phyloP scores from a whole-genome alignment of 2,329 filamentous ascomycete genomes.

The Mollisiaceae sp. region DNA sequence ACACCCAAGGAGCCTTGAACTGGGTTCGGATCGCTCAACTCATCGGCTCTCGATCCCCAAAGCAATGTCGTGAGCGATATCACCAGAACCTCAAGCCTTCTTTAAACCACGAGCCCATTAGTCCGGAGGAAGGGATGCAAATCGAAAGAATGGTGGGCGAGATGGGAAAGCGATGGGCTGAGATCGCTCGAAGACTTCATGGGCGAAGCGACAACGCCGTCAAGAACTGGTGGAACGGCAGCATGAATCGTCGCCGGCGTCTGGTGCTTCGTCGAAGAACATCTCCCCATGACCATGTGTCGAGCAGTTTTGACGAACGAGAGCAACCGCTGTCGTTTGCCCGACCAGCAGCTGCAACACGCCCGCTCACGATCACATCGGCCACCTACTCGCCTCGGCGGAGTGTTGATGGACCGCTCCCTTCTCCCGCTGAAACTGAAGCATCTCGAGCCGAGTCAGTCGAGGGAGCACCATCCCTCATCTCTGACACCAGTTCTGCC shows the following conservation, averaged over 20 bases:
- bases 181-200: conserved; percentile 81
- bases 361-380: conserved; percentile 19
- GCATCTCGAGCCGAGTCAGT: conserved; percentile 61
- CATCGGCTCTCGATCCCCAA: conserved; percentile 80
- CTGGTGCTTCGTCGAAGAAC: conserved; percentile 39
- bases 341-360: conserved; percentile 28
- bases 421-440: conserved; percentile 68
- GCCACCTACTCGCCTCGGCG: conserved; percentile 43
- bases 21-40: conserved; percentile 86
- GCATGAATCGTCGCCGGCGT: conserved; percentile 75
- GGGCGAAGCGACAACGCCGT: conserved; percentile 93
- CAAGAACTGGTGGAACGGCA: conserved; percentile 98
- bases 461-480: conserved; percentile 69
- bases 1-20: conserved; percentile 76
- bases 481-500: conserved; percentile 71
- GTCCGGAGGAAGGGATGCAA: conserved; percentile 68
- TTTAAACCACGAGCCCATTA: conserved; percentile 76
- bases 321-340: conserved; percentile 42
- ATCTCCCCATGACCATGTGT: conserved; percentile 34
- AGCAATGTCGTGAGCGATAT: conserved; percentile 93
- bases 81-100: conserved; percentile 88
- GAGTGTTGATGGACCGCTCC: conserved; percentile 60
- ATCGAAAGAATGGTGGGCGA: conserved; percentile 80
- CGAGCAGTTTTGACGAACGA: conserved; percentile 39
- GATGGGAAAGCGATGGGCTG: conserved; percentile 89